These are phyloP conservation scores for Laguncularia racemosa DNA, from an alignment of 345 rosid genomes.

Conservation along the genomic window DNA sequence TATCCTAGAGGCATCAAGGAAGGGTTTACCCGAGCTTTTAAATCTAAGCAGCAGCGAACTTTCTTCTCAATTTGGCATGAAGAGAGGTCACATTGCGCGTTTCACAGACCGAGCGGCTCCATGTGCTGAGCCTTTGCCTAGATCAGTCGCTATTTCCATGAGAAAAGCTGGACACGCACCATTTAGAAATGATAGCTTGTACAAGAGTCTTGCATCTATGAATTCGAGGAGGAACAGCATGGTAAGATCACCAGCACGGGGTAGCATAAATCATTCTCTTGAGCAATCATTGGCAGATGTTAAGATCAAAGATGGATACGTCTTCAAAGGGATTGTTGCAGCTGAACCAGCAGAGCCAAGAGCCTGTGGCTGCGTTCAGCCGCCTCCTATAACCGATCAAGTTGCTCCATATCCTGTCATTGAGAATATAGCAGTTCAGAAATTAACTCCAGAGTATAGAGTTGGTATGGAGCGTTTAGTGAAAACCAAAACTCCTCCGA, in stretches of 20 bases:
- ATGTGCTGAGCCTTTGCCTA: constrained; percentile 31
- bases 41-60: constrained; percentile 27
- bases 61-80: constrained; percentile 49
- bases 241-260: constrained; percentile 17
- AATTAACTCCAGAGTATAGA: constrained; percentile 48
- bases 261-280: constrained; percentile 10
- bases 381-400: constrained; percentile 41
- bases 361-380: constrained; percentile 49
- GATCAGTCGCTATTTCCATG: constrained; percentile 8
- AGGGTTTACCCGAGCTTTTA: constrained; percentile 44
- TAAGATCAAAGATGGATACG: constrained; percentile 43
- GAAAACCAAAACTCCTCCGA: constrained; percentile 44
- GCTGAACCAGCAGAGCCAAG: constrained; percentile 47
- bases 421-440: constrained; percentile 43
- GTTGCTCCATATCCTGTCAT: constrained; percentile 42
- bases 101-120: constrained; percentile 32
- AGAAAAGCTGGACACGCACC: constrained; percentile 12
- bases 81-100: constrained; percentile 55
- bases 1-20: constrained; percentile 44
- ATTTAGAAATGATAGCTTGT: constrained; percentile 26
- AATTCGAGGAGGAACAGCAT: constrained; percentile 17
- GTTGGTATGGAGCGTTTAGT: constrained; percentile 47
- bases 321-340: constrained; percentile 59
- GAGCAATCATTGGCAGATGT: constrained; percentile 48
- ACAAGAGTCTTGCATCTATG: constrained; percentile 19